These are phyloP conservation scores for Aspergillus tanneri DNA, from an alignment of 2,329 filamentous ascomycete genomes.

Conservation along the genomic window DNA sequence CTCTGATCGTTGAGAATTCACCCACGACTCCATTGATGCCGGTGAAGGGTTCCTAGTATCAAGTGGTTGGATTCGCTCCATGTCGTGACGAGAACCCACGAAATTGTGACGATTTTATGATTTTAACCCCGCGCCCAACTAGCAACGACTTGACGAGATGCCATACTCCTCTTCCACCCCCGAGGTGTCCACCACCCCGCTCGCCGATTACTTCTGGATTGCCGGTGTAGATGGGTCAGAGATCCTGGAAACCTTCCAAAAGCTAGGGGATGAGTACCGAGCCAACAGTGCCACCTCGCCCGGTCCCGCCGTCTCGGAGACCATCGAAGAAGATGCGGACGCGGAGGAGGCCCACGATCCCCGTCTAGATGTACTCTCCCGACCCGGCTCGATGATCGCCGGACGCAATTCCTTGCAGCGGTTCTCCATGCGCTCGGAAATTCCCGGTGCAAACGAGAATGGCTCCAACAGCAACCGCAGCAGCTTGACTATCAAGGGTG, in stretches of 20 bases:
- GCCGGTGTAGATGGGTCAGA: slow-evolving; percentile 50
- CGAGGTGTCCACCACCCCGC: slow-evolving; percentile 52
- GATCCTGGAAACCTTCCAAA: slow-evolving; percentile 45
- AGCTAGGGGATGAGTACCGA: slow-evolving; percentile 45
- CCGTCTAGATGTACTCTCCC: slow-evolving; percentile 35
- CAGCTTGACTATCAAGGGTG: slow-evolving; percentile 60
- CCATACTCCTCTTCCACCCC: slow-evolving; percentile 30
- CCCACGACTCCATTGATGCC: slow-evolving; percentile 11
- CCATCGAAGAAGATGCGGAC: slow-evolving; percentile 60
- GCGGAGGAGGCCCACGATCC: slow-evolving; percentile 52
- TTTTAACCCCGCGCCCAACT: slow-evolving; percentile 16
- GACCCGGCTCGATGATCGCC: slow-evolving; percentile 38
- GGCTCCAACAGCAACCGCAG: slow-evolving; percentile 62
- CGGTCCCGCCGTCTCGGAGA: slow-evolving; percentile 51
- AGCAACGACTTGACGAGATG: slow-evolving; percentile 29
- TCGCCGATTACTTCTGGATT: slow-evolving; percentile 69
- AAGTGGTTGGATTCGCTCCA: slow-evolving; percentile 16
- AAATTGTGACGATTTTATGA: slow-evolving; percentile 26
- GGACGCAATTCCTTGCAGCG: slow-evolving; percentile 44
- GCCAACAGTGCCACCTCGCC: slow-evolving; percentile 35
- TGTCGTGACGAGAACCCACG: slow-evolving; percentile 26
- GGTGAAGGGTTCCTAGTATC: slow-evolving; percentile 9
- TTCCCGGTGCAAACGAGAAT: slow-evolving; percentile 42
- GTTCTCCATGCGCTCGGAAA: slow-evolving; percentile 51
- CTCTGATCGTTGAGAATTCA: slow-evolving; percentile 18